Percentiles rank a stretch among this genome's conserved stretches.
These are phyloP conservation scores for Eucalyptus marginata DNA, from an alignment of 345 rosid species.

Conservation along the genomic window DNA sequence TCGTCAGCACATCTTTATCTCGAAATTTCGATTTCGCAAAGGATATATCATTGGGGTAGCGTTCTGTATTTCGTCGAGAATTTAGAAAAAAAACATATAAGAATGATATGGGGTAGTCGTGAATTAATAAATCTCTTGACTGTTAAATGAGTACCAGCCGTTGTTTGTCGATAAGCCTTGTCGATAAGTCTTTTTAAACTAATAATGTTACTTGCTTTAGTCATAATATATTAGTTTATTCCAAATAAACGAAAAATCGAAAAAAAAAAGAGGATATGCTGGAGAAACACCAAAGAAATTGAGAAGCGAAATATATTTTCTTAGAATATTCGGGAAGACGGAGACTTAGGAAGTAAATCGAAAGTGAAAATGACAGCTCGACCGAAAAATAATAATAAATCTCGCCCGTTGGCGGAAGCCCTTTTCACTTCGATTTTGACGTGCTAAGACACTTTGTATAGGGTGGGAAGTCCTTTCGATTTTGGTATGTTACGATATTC, in stretches of 20 bases:
- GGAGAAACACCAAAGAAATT: background rate
- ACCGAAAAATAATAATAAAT: background rate
- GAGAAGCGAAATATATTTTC: background rate
- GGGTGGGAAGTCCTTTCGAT: background rate
- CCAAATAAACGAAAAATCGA: background rate
- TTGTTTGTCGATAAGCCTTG: background rate
- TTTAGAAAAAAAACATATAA: background rate
- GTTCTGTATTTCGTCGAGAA: background rate
- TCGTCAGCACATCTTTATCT: background rate
- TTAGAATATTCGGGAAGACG: background rate
- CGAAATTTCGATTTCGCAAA: background rate
- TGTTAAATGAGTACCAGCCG: background rate
- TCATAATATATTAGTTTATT: background rate
- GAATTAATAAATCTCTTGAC: background rate
- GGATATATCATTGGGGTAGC: background rate
- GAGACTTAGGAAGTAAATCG: background rate
- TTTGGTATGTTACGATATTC: too few relatives aligned
- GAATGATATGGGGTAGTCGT: background rate
- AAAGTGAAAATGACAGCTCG: background rate
- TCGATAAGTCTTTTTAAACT: background rate
- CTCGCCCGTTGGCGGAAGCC: rapidly evolving
- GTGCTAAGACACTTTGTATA: background rate
- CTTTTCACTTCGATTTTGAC: background rate
- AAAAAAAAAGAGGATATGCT: background rate
- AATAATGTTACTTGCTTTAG: background rate